phyloP scores from a whole-genome alignment of 805 yeast genomes.

The Suhomyces sp. region DNA sequence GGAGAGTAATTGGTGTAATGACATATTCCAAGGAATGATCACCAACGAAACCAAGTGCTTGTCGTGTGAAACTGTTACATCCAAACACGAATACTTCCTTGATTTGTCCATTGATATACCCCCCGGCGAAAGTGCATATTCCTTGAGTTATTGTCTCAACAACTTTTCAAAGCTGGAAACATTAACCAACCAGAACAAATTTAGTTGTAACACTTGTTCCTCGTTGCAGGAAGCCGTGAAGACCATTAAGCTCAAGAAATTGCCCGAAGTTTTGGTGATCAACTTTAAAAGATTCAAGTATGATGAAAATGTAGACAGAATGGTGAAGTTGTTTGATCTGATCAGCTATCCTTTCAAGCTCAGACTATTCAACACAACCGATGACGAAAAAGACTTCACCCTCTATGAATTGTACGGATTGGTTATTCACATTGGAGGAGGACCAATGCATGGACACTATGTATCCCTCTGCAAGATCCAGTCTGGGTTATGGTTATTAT shows the following conservation, averaged over 20 bases:
- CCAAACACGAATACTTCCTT: constrained; percentile 80
- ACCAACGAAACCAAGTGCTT: constrained; percentile 88
- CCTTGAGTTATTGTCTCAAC: constrained; percentile 72
- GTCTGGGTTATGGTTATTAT: constrained; percentile 81
- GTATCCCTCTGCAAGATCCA: constrained; percentile 80
- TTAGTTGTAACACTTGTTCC: constrained; percentile 86
- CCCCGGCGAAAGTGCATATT: constrained; percentile 52
- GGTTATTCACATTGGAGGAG: constrained; percentile 94
- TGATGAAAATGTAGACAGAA: constrained; percentile 73
- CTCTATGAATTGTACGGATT: constrained; percentile 80
- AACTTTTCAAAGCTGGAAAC: constrained; percentile 85
- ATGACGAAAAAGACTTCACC: constrained; percentile 39
- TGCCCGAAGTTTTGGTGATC: constrained; percentile 77
- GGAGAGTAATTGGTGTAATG: constrained; percentile 52
- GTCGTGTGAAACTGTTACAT: constrained; percentile 78
- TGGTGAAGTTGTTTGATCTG: constrained; percentile 82
- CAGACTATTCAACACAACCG: constrained; percentile 66
- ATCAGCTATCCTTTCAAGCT: constrained; percentile 76
- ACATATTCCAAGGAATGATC: constrained; percentile 77
- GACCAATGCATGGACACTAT: constrained; percentile 97
- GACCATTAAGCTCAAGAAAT: constrained; percentile 70
- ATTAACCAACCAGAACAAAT: constrained; percentile 82
- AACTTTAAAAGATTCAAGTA: constrained; percentile 92
- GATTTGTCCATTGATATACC: constrained; percentile 86
- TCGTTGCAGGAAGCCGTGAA: constrained; percentile 93